Evolutionary conservation across 352 stramenopile genomes (phyloP).

Genomic region (Phytophthora meadii): DNA sequence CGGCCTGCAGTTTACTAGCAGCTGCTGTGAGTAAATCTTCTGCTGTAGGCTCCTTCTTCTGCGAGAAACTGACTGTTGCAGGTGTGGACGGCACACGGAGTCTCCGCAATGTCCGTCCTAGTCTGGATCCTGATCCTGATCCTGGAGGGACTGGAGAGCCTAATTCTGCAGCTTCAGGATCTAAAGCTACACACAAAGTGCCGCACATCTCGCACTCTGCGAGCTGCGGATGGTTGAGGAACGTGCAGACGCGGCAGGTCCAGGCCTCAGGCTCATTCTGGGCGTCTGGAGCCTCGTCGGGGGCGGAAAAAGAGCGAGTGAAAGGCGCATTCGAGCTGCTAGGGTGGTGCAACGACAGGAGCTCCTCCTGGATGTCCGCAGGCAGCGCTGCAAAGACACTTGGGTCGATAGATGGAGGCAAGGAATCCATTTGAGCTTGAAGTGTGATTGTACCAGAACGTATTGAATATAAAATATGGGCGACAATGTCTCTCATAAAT

Average conservation of each 20-base stretch:
- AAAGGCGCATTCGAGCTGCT: background rate
- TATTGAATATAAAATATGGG: too few relatives aligned
- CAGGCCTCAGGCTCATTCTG: slow-evolving; percentile 32
- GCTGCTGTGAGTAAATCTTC: slow-evolving; percentile 71
- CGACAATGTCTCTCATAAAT: too few relatives aligned
- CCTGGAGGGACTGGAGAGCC: background rate
- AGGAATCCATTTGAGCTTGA: slow-evolving; percentile 17
- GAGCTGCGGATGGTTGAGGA: slow-evolving; percentile 78
- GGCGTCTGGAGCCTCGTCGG: slow-evolving; percentile 6
- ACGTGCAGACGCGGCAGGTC: slow-evolving; percentile 82
- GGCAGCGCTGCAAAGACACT: slow-evolving; percentile 63
- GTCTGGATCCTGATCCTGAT: slow-evolving; percentile 25
- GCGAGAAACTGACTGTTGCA: slow-evolving; percentile 51
- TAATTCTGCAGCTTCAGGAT: slow-evolving; percentile 10
- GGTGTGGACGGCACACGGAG: slow-evolving; percentile 56
- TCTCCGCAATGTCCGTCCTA: slow-evolving; percentile 49
- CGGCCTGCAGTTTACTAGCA: slow-evolving; percentile 57
- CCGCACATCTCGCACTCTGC: slow-evolving; percentile 80
- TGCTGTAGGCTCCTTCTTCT: slow-evolving; percentile 64
- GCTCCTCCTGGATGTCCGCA: slow-evolving; percentile 61
- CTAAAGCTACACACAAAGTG: slow-evolving; percentile 36
- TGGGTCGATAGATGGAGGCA: slow-evolving; percentile 44
- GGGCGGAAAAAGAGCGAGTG: background rate
- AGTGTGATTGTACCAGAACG: too few relatives aligned
- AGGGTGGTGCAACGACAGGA: slow-evolving; percentile 20